Evolutionary conservation across 148 eudicot genomes (phyloP), one percentile per base, ranked within the genome.

Genomic region (Simmondsia chinensis): DNA sequence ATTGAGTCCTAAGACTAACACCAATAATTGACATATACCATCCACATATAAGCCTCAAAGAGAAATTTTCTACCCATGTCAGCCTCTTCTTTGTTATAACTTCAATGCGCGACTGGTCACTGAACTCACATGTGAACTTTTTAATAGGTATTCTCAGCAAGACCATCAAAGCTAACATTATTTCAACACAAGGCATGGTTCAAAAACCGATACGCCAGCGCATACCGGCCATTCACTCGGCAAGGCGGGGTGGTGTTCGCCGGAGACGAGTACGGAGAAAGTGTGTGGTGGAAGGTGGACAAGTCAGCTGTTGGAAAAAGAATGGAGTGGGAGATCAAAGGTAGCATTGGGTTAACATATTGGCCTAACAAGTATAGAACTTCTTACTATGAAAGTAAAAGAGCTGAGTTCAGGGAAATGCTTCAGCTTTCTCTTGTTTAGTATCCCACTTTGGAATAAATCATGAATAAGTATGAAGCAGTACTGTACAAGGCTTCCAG

Each of bases 241-340:
- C 77, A 75, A 37, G 97, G 97, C 13, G 97, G 94, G 47, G 74
- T 89, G 14, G 51, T 89, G 5, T 89, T 89, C 21, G 97, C 97
- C 0, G 43, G 69, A 0, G 91, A 89, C 41, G 75, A 77, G 72
- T 89, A 89, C 9, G 82, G 82, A 2, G 82, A 78, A 24, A 71
- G 60, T 11, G 77, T 84, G 33, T 61, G 76, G 16, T 89, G 97
- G 97, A 89, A 75, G 64, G 70, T 89, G 50, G 74, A 78, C 26
- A 80, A 56, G 40, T 43, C 57, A 0, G 57, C 61, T 7, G 3
- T 71, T 18, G 94, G 91, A 29, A 66, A 58, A 71, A 32, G 18
- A 20, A 59, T 81, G 68, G 87, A 77, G 34, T 89, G 91, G 91
- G 94, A 84, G 60, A 48, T 84, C 6, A 64, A 50, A 21, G 94